phyloP scores from a whole-genome alignment of 768 basidiomycete species.

The Termitomyces sp. region DNA sequence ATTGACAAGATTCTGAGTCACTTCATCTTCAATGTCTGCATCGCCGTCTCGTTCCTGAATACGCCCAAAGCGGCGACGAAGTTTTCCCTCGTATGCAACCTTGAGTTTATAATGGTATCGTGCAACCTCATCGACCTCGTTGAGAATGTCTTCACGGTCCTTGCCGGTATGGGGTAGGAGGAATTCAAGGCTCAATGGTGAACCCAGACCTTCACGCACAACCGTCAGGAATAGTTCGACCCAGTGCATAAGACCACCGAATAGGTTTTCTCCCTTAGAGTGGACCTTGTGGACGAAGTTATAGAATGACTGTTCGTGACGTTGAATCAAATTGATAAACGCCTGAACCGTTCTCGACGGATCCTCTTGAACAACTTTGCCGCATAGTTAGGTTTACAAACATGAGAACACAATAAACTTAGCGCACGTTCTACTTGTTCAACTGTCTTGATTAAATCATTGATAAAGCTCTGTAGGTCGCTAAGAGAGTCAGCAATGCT shows the following conservation, averaged over 20 bases:
- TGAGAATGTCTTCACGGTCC: slow-evolving; percentile 71
- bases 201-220: slow-evolving; percentile 83
- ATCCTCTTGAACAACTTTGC: slow-evolving; percentile 73
- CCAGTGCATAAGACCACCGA: slow-evolving; percentile 94
- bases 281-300: slow-evolving; percentile 98
- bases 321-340: slow-evolving; percentile 88
- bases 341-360: slow-evolving; percentile 84
- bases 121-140: slow-evolving; percentile 86
- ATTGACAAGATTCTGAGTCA: slow-evolving; percentile 74
- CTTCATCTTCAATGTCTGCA: slow-evolving; percentile 76
- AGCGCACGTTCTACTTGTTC: slow-evolving; percentile 84
- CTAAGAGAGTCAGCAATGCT: slow-evolving; percentile 91
- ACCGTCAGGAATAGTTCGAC: slow-evolving; percentile 91
- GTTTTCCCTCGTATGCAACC: slow-evolving; percentile 85
- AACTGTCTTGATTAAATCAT: slow-evolving; percentile 91
- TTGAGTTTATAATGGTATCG: slow-evolving; percentile 94
- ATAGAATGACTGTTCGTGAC: slow-evolving; percentile 96
- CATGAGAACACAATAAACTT: slow-evolving; percentile 24
- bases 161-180: slow-evolving; percentile 78
- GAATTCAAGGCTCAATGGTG: slow-evolving; percentile 77
- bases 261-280: slow-evolving; percentile 90
- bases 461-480: slow-evolving; percentile 91
- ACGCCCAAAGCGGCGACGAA: slow-evolving; percentile 79
- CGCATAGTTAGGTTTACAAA: background rate
- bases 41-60: slow-evolving; percentile 39